A percentile compares a stretch with the other conserved stretches of the same genome.
These are phyloP conservation scores for Pyrenophora tritici-repentis DNA, from an alignment of 2,329 filamentous ascomycete genomes.

Conservation along the genomic window DNA sequence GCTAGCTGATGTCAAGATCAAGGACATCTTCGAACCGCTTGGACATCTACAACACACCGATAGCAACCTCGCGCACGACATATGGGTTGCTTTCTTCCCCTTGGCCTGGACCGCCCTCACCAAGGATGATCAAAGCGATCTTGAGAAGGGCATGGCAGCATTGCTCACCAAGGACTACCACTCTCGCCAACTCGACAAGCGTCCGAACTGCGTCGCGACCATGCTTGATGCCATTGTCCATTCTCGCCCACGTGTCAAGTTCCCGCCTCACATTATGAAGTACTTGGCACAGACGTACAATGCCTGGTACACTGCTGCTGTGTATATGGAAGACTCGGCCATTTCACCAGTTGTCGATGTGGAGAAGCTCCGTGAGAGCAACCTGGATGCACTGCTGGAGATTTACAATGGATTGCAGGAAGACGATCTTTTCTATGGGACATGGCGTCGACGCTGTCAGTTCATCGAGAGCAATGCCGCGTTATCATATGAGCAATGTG, in stretches of 20 bases:
- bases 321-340: conserved; percentile 86
- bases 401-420: conserved; percentile 89
- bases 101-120: conserved; percentile 89
- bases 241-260: conserved; percentile 83
- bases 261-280: conserved; percentile 95
- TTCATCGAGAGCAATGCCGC: conserved; percentile 98
- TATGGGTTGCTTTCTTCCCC: conserved; percentile 91
- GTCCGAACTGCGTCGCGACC: conserved; percentile 94
- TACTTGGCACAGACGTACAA: conserved; percentile 93
- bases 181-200: conserved; percentile 87
- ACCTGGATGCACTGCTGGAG: conserved; percentile 92
- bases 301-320: conserved; percentile 93
- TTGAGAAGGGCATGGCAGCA: conserved; percentile 88
- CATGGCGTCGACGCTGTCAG: conserved; percentile 91
- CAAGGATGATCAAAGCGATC: conserved; percentile 84
- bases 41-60: conserved; percentile 92
- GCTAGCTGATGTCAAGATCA: conserved; percentile 81
- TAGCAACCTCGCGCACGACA: conserved; percentile 76
- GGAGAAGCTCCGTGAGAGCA: conserved; percentile 84
- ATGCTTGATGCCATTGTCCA: conserved; percentile 85
- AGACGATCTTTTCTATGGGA: conserved; percentile 96
- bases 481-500: conserved; percentile 96
- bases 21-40: conserved; percentile 87
- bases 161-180: conserved; percentile 96
- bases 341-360: conserved; percentile 86